Percentiles rank a stretch among this genome's conserved stretches.
phyloP scores from a whole-genome alignment of 2,329 filamentous ascomycete species.

The Fusarium phyllophilum region DNA sequence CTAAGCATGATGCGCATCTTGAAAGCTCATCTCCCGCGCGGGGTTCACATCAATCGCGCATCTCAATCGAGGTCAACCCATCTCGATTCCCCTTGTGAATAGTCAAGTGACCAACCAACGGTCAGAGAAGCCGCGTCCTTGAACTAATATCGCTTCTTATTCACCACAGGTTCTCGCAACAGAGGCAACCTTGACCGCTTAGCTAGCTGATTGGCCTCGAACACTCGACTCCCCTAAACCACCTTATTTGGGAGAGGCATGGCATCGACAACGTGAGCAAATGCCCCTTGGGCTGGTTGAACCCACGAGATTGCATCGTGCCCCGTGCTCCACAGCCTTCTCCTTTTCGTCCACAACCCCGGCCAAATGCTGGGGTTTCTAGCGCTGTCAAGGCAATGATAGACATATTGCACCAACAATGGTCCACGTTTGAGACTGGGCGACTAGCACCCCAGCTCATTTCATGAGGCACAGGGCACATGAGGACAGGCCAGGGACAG shows the following conservation, averaged over 20 bases:
- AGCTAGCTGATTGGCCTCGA: conserved; percentile 26
- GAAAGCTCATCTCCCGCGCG: conserved; percentile 38
- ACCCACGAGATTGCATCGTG: conserved; percentile 43
- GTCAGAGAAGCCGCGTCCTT: conserved; percentile 11
- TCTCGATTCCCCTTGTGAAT: conserved; percentile 13
- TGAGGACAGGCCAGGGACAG: conserved; percentile 2
- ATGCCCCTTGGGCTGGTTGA: conserved; percentile 29
- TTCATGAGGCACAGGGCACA: conserved; percentile 29
- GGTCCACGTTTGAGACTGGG: conserved; percentile 36
- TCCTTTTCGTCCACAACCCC: conserved; percentile 38
- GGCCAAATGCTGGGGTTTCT: conserved; percentile 19
- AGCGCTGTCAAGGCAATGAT: conserved; percentile 30
- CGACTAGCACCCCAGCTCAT: conserved; percentile 32
- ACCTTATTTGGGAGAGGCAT: conserved; percentile 20
- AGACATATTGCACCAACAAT: conserved; percentile 42
- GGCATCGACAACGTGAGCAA: conserved; percentile 18
- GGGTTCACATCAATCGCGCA: conserved; percentile 18
- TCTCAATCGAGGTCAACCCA: conserved; percentile 3
- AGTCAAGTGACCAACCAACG: conserved; percentile 33
- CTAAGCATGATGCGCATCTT: conserved; percentile 8
- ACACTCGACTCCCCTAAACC: background rate
- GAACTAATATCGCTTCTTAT: conserved; percentile 41
- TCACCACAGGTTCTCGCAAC: conserved; percentile 7
- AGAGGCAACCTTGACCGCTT: conserved; percentile 21
- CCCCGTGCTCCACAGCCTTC: conserved; percentile 40